Evolutionary conservation across 2,329 filamentous ascomycete species (phyloP).

Genomic region (Arachnopeziza araneosa): DNA sequence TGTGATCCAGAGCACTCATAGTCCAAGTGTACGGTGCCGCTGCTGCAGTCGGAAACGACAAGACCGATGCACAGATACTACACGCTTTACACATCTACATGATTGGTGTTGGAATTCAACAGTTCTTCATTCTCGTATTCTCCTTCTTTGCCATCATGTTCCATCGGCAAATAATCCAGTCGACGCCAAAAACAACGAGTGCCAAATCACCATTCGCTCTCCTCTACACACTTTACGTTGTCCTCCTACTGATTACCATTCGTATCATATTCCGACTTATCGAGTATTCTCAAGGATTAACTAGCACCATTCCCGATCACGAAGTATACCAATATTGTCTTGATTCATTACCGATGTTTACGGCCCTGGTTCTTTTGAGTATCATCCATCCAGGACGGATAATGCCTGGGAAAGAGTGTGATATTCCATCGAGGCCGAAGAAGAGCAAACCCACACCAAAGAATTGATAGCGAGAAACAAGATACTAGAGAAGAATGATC

Average conservation of each 20-base stretch:
- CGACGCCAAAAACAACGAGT: background rate
- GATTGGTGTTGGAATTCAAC: constrained; percentile 41
- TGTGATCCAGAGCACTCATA: constrained; percentile 19
- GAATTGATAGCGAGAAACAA: background rate
- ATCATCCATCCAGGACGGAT: constrained; percentile 33
- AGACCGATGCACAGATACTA: constrained; percentile 21
- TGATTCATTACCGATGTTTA: constrained; percentile 36
- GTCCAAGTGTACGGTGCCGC: constrained; percentile 17
- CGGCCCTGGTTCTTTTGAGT: constrained; percentile 33
- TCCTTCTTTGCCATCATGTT: constrained; percentile 34
- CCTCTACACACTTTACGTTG: constrained; percentile 32
- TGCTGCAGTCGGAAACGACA: constrained; percentile 32
- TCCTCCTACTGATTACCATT: constrained; percentile 34
- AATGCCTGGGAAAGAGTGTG: constrained; percentile 28
- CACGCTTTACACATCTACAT: constrained; percentile 3
- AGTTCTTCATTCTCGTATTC: constrained; percentile 43
- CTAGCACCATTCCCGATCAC: constrained; percentile 27
- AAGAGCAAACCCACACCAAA: constrained; percentile 1
- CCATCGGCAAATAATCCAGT: constrained; percentile 23
- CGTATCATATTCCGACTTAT: constrained; percentile 50
- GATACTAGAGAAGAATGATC: too few species aligned
- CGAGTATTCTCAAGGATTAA: constrained; percentile 42
- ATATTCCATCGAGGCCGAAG: constrained; percentile 22
- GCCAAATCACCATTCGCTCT: constrained; percentile 12
- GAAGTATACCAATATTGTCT: constrained; percentile 32